Evolutionary conservation across 2,329 filamentous ascomycete genomes (phyloP).

Genomic region (Sphaerulina musiva): DNA sequence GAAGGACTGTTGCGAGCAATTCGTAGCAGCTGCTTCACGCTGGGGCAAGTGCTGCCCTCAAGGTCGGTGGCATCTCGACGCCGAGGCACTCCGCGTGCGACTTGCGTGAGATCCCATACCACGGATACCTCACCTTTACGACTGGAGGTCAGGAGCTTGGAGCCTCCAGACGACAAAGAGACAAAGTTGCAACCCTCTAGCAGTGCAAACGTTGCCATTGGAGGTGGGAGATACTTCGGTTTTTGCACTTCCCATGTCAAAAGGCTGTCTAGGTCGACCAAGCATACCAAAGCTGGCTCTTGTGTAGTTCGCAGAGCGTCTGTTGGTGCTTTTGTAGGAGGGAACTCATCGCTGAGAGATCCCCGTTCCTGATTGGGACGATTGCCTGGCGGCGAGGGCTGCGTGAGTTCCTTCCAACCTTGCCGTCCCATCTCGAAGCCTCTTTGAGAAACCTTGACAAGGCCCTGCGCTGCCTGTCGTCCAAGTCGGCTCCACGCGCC

Average conservation of each 20-base stretch:
- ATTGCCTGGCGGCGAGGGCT: constrained; percentile 39
- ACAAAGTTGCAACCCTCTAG: constrained; percentile 73
- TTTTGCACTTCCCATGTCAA: constrained; percentile 43
- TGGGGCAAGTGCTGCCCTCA: constrained; percentile 33
- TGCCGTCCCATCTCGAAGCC: constrained; percentile 65
- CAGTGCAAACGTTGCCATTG: constrained; percentile 63
- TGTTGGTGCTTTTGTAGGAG: constrained; percentile 64
- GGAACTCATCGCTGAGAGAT: constrained; percentile 45
- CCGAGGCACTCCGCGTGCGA: constrained; percentile 39
- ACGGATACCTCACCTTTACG: constrained; percentile 77
- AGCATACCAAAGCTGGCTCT: constrained; percentile 67
- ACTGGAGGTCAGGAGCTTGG: constrained; percentile 71
- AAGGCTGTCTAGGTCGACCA: constrained; percentile 63
- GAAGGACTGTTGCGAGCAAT: constrained; percentile 90
- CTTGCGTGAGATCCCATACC: constrained; percentile 70
- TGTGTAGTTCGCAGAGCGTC: constrained; percentile 50
- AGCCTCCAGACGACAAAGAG: constrained; percentile 67
- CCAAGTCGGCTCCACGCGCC: constrained; percentile 32
- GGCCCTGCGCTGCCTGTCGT: constrained; percentile 71
- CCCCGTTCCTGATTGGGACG: constrained; percentile 16
- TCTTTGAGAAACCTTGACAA: constrained; percentile 57
- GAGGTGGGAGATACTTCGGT: constrained; percentile 46
- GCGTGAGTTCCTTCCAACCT: constrained; percentile 77
- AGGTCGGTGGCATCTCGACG: constrained; percentile 10
- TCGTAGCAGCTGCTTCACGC: constrained; percentile 75